Base-by-base conservation (phyloP, 2,329 filamentous ascomycete genomes). In the Aspergillus thermomutatus region DNA sequence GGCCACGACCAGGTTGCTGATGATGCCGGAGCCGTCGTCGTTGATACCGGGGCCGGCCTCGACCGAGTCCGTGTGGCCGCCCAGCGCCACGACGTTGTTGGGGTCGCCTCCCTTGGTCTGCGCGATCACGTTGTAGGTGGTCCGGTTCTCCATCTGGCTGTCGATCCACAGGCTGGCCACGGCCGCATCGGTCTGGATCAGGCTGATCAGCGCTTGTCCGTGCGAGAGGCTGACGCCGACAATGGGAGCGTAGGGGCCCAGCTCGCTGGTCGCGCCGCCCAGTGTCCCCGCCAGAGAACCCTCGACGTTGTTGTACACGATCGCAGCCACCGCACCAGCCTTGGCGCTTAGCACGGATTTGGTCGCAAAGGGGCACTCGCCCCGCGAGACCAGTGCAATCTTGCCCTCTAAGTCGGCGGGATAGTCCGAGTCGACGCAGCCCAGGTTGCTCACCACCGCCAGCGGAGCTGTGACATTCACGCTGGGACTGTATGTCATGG, bases 241-340 rank as follows among this genome's bases (percentile, higher is more conserved):
- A 1, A 86, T 90, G 0, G 89, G 77, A 27, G 76, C 69, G 1
- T 76, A 68, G 8, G 60, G 52, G 4, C 52, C 57, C 19, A 55
- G 82, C 46, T 85, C 66, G 10, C 80, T 76, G 9, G 56, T 55
- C 0, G 87, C 85, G 0, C 76, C 79, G 10, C 87, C 89, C 3
- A 94, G 79, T 1, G 89, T 92, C 43, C 89, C 90, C 51, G 82
- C 80, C 0, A 91, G 74, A 3, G 75, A 71, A 1, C 84, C 88
- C 1, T 81, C 74, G 2, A 85, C 84, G 63, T 87, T 88, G 77
- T 93, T 91, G 75, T 90, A 92, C 50, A 94, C 80, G 14, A 94
- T 75, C 0, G 87, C 88, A 1, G 86, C 90, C 3, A 84, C 72
- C 4, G 90, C 90, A 21, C 89, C 88, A 1, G 88, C 88, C 50